Conservation (phyloP, 169 alveolate species). For the Hammondia hammondi region DNA sequence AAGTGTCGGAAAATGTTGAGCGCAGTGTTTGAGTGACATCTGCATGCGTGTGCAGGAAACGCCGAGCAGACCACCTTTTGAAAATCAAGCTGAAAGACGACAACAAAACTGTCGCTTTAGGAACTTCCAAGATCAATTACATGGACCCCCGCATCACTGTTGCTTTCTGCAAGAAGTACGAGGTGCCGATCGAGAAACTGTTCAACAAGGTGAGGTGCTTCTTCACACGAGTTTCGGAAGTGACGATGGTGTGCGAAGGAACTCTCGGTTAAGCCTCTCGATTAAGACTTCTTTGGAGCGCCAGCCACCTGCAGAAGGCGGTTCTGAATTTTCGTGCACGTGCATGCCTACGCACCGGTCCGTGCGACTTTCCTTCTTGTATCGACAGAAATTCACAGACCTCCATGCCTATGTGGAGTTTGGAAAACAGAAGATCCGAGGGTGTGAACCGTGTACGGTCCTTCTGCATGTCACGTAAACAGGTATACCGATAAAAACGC, state of each 20-base stretch:
- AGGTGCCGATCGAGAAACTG: constrained; percentile 96
- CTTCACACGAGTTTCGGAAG: not conserved
- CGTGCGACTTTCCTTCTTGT: no score
- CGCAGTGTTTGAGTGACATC: no score
- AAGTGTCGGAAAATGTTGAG: no score
- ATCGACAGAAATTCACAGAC: no score
- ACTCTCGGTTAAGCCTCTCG: not conserved
- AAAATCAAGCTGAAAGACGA: constrained; percentile 92
- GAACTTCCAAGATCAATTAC: constrained; percentile 98
- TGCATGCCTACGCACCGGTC: no score
- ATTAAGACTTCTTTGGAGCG: not conserved
- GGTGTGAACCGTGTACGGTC: no score
- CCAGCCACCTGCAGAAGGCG: no score
- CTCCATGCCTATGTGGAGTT: no score
- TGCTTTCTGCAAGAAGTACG: constrained; percentile 95
- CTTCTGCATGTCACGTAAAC: no score
- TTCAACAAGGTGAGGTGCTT: constrained; percentile 84
- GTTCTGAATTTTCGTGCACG: no score
- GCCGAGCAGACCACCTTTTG: constrained; percentile 34
- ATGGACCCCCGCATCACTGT: constrained; percentile 99
- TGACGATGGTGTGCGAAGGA: not conserved
- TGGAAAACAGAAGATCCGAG: no score
- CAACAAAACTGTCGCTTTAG: constrained; percentile 96
- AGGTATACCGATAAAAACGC: no score
- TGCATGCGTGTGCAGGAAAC: not conserved